Percentiles rank a stretch among this genome's conserved stretches.
Conservation (phyloP, 208 protist species). For the Trypanosoma scelopori region DNA sequence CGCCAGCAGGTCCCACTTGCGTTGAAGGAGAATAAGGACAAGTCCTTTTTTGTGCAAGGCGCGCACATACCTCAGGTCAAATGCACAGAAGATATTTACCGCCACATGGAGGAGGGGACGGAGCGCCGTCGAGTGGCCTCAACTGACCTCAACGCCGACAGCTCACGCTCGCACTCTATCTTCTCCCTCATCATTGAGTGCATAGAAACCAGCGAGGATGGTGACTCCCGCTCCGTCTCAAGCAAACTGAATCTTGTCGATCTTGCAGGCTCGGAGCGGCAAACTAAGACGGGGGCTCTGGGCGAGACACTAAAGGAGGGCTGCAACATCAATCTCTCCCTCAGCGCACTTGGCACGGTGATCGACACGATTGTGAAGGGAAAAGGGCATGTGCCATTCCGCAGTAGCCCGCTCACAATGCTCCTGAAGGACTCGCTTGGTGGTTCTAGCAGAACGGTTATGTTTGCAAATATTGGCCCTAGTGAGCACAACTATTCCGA, state of each 20-base stretch:
- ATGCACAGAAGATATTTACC: conserved; percentile 69
- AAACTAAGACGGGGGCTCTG: conserved; percentile 86
- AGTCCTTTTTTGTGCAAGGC: conserved; percentile 85
- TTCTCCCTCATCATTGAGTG: conserved; percentile 88
- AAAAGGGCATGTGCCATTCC: conserved; percentile 81
- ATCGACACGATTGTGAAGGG: conserved; percentile 92
- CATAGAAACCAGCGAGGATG: conserved; percentile 76
- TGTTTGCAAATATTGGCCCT: conserved; percentile 91
- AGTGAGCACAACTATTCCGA: conserved; percentile 88
- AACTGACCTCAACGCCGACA: conserved; percentile 90
- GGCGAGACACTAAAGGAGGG: conserved; percentile 93
- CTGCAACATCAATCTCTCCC: conserved; percentile 93
- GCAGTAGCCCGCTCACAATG: conserved; percentile 86
- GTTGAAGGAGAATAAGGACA: conserved; percentile 81
- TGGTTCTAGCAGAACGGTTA: conserved; percentile 87
- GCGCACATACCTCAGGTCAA: conserved; percentile 74
- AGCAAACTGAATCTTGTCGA: conserved; percentile 93
- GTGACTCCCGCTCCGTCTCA: conserved; percentile 60
- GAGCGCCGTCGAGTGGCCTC: conserved; percentile 73
- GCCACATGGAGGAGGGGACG: conserved; percentile 87
- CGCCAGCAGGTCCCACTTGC: conserved; percentile 85
- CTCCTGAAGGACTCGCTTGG: conserved; percentile 91
- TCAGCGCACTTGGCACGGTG: conserved; percentile 88
- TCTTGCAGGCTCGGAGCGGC: conserved; percentile 90
- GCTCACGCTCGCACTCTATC: conserved; percentile 89